Evolutionary conservation across 805 yeast species (phyloP).

Genomic region (Yarrowia alimentaria): DNA sequence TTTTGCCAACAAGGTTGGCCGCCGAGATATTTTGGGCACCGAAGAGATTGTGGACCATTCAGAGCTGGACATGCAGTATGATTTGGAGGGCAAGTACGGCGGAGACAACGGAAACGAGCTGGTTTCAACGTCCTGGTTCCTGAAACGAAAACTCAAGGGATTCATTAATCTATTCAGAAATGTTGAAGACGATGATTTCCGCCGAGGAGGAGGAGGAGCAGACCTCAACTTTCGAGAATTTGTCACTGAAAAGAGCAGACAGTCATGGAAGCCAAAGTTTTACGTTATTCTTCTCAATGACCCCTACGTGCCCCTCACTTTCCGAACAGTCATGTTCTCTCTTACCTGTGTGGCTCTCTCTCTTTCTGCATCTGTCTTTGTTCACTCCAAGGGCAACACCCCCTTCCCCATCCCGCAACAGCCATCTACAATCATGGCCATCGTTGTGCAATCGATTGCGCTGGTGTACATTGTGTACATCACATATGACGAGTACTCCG

Average conservation of each 20-base stretch:
- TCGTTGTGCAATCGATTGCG: constrained; percentile 78
- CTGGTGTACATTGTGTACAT: constrained; percentile 74
- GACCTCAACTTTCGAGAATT: constrained; percentile 30
- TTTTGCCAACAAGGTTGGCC: constrained; percentile 20
- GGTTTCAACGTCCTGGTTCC: constrained; percentile 19
- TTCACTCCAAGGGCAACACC: constrained; percentile 39
- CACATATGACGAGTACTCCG: constrained; percentile 85
- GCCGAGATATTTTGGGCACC: constrained; percentile 7
- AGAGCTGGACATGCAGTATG: constrained; percentile 20
- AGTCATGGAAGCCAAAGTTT: constrained; percentile 55
- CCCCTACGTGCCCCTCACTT: constrained; percentile 76
- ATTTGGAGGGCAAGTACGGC: constrained; percentile 21
- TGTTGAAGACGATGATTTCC: constrained; percentile 2
- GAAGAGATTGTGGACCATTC: constrained; percentile 25
- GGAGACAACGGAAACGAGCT: constrained; percentile 9
- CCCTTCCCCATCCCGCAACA: constrained; percentile 56
- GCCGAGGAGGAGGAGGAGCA: constrained; percentile 5
- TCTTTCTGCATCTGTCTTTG: constrained; percentile 55
- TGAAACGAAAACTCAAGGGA: constrained; percentile 14
- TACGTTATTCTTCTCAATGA: constrained; percentile 62
- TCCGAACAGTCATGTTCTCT: constrained; percentile 59
- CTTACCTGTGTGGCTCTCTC: constrained; percentile 70
- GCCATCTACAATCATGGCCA: constrained; percentile 90
- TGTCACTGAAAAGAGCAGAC: constrained; percentile 34
- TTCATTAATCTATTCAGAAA: constrained; percentile 5